Evolutionary conservation across 179 eudicot genomes (phyloP), one percentile per base, ranked within the genome.

Genomic region (Carnegiea gigantea): DNA sequence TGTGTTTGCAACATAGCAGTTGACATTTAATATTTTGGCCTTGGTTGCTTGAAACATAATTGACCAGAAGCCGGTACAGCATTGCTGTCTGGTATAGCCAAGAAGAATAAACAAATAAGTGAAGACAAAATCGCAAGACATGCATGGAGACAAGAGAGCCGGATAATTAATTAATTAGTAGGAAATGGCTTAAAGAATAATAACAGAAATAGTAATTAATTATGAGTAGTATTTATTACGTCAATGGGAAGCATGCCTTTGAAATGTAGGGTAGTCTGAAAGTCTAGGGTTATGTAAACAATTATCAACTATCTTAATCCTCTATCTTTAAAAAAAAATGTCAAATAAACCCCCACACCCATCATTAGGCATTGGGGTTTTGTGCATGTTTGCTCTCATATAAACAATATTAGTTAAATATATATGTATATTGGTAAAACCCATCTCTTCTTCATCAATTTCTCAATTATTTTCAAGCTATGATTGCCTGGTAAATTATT

Each of bases 211-310:
- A 23, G 38, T 64, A 24, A 33, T 65, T 65, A 26, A 65, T 65
- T 65, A 65, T 26, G 71, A 65, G 71, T 65, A 9, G 30, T 65
- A 65, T 28, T 24, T 26, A 65, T 78, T 20, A 77, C 77, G 83
- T 49, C 81, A 49, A 77, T 76, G 75, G 70, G 82, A 40, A 40
- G 44, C 44, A 79, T 77, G 89, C 85, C 87, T 83, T 79, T 81
- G 60, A 89, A 89, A 75, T 73, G 9, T 40, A 40, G 44, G 44
- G 2, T 2, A 5, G 44, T 40, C 44, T 40, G 9, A 40, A 5
- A 40, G 44, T 64, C 78, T 60, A 62, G 74, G 75, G 54, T 21
- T 62, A 20, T 77, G 17, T 71, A 80, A 77, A 80, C 48, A 71
- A 84, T 62, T 62, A 59, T 70, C 1, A 76, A 44, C 77, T 80